Base-by-base conservation (phyloP, 2,329 filamentous ascomycete genomes). In the Ploettnerulaceae sp. region DNA sequence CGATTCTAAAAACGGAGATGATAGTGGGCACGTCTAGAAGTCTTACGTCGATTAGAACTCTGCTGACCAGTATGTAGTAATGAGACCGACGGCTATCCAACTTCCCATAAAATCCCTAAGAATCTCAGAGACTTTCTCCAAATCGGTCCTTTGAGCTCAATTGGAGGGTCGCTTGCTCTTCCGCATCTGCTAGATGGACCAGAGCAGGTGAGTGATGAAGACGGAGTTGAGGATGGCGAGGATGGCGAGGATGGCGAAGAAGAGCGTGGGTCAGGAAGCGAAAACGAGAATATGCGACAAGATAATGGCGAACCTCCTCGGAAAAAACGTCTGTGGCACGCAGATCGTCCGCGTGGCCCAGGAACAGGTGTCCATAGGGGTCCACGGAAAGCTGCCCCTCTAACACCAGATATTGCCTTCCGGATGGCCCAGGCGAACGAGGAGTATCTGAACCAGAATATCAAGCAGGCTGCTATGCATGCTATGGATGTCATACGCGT, bases 351-450 rank as follows among this genome's bases (percentile, higher is more conserved):
- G 20, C 14, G 31, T 18, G 28, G 31, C 28, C 36, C 29, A 21
- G 37, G 33, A 12, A 25, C 25, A 9, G 42, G 47, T 33, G 28
- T 28, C 2, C 39, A 50, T 14, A 61, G 64, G 56, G 69, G 70
- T 12, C 68, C 69, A 37, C 66, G 67, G 21, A 79, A 81, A 61
- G 75, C 79, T 18, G 81, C 78, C 7, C 83, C 86, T 61, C 83
- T 82, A 12, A 78, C 82, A 34, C 79, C 75, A 31, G 82, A 89
- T 56, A 86, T 89, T 63, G 87, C 83, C 58, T 71, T 77, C 31
- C 71, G 82, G 32, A 72, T 89, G 38, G 74, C 76, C 36, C 72
- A 77, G 59, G 86, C 86, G 3, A 86, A 81, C 48, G 73, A 82
- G 49, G 78, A 81, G 4, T 89, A 82, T 59, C 71, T 88, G 48